A percentile compares a stretch with the other conserved stretches of the same genome.
phyloP scores from a whole-genome alignment of 2,329 filamentous ascomycete genomes.

The Orbilia ellipsospora region DNA sequence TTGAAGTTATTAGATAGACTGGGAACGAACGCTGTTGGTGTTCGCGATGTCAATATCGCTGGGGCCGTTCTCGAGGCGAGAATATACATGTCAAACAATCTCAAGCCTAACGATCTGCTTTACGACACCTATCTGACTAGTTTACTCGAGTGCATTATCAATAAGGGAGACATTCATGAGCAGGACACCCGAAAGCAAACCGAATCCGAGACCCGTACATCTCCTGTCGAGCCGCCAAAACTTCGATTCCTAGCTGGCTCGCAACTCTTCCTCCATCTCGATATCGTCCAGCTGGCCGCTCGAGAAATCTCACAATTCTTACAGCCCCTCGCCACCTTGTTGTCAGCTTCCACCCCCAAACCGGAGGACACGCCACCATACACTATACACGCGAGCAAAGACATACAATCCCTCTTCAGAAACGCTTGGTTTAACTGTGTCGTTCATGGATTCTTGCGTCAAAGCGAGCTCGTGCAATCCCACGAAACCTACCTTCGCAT shows the following conservation, averaged over 20 bases:
- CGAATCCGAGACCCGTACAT: slow-evolving; percentile 71
- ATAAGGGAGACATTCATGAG: slow-evolving; percentile 86
- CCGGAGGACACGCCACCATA: slow-evolving; percentile 59
- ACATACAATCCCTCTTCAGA: slow-evolving; percentile 72
- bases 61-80: slow-evolving; percentile 83
- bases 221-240: slow-evolving; percentile 46
- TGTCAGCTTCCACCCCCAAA: slow-evolving; percentile 70
- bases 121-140: slow-evolving; percentile 87
- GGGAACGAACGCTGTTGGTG: slow-evolving; percentile 76
- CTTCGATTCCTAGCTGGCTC: slow-evolving; percentile 49
- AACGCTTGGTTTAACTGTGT: slow-evolving; percentile 99
- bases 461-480: slow-evolving; percentile 77
- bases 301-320: slow-evolving; percentile 88
- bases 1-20: slow-evolving; percentile 84
- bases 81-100: slow-evolving; percentile 77
- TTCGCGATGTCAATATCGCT: slow-evolving; percentile 74
- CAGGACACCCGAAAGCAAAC: slow-evolving; percentile 77
- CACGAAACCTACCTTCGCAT: slow-evolving; percentile 81
- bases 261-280: slow-evolving; percentile 53
- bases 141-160: slow-evolving; percentile 85
- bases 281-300: slow-evolving; percentile 71
- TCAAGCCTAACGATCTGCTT: slow-evolving; percentile 75
- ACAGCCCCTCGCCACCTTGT: slow-evolving; percentile 85
- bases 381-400: slow-evolving; percentile 59
- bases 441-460: slow-evolving; percentile 86